Evolutionary conservation across 2,329 filamentous ascomycete species (phyloP), one percentile per base, ranked within the genome.

Genomic region (Aspergillus hortae): DNA sequence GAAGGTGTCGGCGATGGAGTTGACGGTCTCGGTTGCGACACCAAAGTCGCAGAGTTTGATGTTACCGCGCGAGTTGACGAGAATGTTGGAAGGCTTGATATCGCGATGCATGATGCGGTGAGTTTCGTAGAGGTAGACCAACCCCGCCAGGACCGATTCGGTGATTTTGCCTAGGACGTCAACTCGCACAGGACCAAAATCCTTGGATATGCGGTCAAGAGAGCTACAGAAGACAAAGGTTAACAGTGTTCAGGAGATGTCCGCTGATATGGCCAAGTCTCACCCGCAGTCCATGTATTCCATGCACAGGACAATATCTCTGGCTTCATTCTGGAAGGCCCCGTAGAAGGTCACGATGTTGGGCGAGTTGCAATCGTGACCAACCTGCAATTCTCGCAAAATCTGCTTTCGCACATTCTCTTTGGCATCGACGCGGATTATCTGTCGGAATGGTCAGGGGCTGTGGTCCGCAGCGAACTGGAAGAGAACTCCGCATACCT

Each of bases 221-320:
- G 94, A 89, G 47, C 94, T 96, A 55, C 40, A 30, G 27, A 30
- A 11, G 27, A 11, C 27, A 30, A 4, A 11, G 7, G 27, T 30
- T 30, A 30, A 10, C 27, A 7, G 7, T 30, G 7, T 30, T 30
- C 27, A 10, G 10, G 7, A 30, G 10, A 11, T 11, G 27, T 11
- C 27, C 27, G 27, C 27, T 30, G 27, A 11, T 30, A 9, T 11
- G 27, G 7, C n/a, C 25, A 77, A 2, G 14, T 12, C 89, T 74
- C 81, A 97, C 94, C 94, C 94, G 69, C 92, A 90, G 74, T 99
- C 94, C 90, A 96, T 96, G 70, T 99, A 97, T 72, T 99, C 94
- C 94, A 99, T 99, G 73, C 94, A 99, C 87, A 99, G 92, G 63
- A 97, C 95, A 53, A 99, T 95, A 75, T 99, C 94, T 68, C 95